phyloP scores from a whole-genome alignment of 2,329 filamentous ascomycete species.

The Dendryphion nanum region DNA sequence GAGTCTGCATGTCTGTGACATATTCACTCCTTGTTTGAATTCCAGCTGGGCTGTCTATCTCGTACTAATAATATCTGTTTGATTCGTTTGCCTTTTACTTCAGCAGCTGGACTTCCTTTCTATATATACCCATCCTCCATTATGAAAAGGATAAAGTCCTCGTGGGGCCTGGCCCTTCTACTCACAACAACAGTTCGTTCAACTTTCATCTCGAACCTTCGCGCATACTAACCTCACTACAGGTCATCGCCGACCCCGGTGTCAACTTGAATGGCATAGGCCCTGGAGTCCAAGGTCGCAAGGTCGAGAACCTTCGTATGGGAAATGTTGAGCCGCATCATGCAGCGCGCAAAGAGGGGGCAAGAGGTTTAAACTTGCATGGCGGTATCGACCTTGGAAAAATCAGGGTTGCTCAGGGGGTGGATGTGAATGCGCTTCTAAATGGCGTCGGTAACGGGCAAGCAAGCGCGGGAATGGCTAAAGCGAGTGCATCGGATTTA shows the following conservation, averaged over 20 bases:
- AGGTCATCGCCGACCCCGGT: slow-evolving; percentile 25
- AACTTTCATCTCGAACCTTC: neutral
- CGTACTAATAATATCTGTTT: slow-evolving; percentile 22
- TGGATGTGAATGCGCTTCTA: slow-evolving; percentile 7
- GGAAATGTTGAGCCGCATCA: slow-evolving; percentile 13
- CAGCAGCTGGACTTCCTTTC: no score
- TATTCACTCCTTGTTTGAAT: slow-evolving; percentile 17
- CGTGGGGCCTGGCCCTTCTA: slow-evolving; percentile 18
- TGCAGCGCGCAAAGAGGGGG: slow-evolving; percentile 3
- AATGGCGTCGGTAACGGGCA: slow-evolving; percentile 4
- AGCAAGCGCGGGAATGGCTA: neutral
- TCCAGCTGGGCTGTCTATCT: slow-evolving; percentile 36
- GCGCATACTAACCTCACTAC: slow-evolving; percentile 13
- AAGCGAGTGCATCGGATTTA: no score
- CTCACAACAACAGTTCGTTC: slow-evolving; percentile 29
- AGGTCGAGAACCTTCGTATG: slow-evolving; percentile 23
- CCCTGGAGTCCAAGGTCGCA: slow-evolving; percentile 20
- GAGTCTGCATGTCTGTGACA: slow-evolving; percentile 35
- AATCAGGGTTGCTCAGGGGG: neutral
- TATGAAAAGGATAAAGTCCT: slow-evolving; percentile 31
- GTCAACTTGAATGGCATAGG: slow-evolving; percentile 24
- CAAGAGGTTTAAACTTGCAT: slow-evolving; percentile 10
- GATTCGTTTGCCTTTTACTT: no score
- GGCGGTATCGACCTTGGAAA: slow-evolving; percentile 2
- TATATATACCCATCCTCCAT: no score